These are phyloP conservation scores for Cryptococcus jaspeensis DNA, from an alignment of 1,284 basidiomycete species.

Conservation along the genomic window DNA sequence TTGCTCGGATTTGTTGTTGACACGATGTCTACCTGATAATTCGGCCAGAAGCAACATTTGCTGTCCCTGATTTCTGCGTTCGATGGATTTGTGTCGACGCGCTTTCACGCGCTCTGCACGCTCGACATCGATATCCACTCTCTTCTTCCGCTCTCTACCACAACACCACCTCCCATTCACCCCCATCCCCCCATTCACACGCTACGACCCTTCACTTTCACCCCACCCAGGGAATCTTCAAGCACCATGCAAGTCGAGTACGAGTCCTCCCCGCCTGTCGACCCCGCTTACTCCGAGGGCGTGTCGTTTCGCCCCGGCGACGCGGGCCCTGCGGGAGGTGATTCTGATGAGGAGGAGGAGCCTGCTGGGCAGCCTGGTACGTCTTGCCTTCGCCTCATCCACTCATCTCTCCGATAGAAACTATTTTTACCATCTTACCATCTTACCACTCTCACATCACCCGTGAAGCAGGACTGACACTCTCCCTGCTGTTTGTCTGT, in stretches of 20 bases:
- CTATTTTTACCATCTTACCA: not conserved
- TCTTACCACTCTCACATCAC: too few species aligned
- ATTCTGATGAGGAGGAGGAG: constrained; percentile 13
- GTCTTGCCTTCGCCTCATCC: not conserved
- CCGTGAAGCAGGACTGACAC: not conserved
- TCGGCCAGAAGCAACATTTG: too few species aligned
- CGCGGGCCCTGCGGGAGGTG: constrained; percentile 4
- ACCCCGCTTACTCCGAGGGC: not conserved
- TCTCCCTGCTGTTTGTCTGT: not conserved
- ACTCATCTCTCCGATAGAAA: not conserved
- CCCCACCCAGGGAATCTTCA: too few species aligned
- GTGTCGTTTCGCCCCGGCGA: constrained; percentile 11
- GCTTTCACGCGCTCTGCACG: too few species aligned
- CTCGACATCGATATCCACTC: not conserved
- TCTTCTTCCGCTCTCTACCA: too few species aligned
- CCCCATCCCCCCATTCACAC: too few species aligned
- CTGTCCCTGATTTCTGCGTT: too few species aligned
- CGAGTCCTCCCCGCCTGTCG: constrained; percentile 14
- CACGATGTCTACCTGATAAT: too few species aligned
- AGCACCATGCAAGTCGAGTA: constrained; percentile 27
- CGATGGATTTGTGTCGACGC: too few species aligned
- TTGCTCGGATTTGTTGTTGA: too few species aligned
- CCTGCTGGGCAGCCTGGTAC: not conserved
- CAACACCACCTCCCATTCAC: too few species aligned
- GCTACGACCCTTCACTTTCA: too few species aligned